These are phyloP conservation scores for Phanerochaete sordida DNA, from an alignment of 768 basidiomycete genomes.

Conservation along the genomic window DNA sequence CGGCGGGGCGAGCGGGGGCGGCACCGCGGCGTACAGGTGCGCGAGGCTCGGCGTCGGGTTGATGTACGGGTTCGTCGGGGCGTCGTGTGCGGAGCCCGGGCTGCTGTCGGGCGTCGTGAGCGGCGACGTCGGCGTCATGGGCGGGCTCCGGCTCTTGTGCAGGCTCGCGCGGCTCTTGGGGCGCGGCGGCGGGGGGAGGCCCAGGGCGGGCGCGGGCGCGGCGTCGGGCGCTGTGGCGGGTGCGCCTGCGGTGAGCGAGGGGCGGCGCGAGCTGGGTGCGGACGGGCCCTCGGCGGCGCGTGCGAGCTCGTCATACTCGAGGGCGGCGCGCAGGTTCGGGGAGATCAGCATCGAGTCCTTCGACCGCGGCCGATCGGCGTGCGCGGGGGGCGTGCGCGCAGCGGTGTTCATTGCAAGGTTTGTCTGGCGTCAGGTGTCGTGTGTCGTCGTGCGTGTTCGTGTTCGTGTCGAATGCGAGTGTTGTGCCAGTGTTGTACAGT, in stretches of 20 bases:
- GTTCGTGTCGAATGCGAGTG: not conserved
- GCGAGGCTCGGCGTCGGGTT: conserved; percentile 32
- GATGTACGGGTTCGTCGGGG: conserved; percentile 30
- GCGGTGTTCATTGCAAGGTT: not conserved
- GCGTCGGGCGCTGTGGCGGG: not conserved
- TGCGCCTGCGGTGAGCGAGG: conserved; percentile 4
- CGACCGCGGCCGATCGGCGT: conserved; percentile 1
- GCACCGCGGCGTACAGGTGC: conserved; percentile 12
- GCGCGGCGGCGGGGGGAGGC: conserved; percentile 21
- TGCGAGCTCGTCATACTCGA: conserved; percentile 20
- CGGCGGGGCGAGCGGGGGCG: not conserved
- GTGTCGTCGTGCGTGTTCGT: not conserved
- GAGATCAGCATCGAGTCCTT: conserved; percentile 18
- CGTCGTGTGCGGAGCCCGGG: not conserved
- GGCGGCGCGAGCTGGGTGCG: not conserved
- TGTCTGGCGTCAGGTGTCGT: conserved; percentile 6
- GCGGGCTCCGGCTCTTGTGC: conserved; percentile 11
- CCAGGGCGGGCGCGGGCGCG: conserved; percentile 1
- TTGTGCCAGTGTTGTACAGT: not conserved
- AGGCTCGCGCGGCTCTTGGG: conserved; percentile 18
- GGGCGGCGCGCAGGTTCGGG: conserved; percentile 21
- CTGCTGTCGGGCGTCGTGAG: conserved; percentile 1
- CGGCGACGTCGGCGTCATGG: conserved; percentile 11
- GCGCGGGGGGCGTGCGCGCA: not conserved
- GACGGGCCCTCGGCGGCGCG: conserved; percentile 3